Percentiles rank a stretch among this genome's conserved stretches.
These are phyloP conservation scores for Phytophthora idaei DNA, from an alignment of 352 stramenopile genomes.

Conservation along the genomic window DNA sequence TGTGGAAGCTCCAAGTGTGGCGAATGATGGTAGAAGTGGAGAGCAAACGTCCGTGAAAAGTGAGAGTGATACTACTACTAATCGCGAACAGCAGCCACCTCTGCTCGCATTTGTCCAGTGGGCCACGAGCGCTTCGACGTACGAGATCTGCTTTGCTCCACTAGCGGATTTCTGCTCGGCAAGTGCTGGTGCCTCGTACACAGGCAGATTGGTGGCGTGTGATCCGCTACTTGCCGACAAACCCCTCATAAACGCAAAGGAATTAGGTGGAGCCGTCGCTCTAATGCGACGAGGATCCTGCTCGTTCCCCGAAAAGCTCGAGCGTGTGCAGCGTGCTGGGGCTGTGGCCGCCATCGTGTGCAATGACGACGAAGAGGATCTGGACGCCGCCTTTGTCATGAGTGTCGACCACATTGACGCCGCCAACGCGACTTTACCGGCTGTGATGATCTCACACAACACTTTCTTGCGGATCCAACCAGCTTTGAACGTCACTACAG, in stretches of 20 bases:
- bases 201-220: constrained; percentile 47
- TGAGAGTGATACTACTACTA: neutral
- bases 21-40: neutral
- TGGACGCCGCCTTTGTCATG: constrained; percentile 72
- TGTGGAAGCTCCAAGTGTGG: neutral
- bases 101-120: constrained; percentile 79
- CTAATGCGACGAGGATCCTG: constrained; percentile 66
- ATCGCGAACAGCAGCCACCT: constrained; percentile 23
- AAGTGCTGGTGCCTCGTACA: constrained; percentile 45
- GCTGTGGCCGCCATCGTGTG: constrained; percentile 69
- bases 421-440: constrained; percentile 69
- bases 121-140: constrained; percentile 47
- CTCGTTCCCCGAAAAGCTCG: constrained; percentile 73
- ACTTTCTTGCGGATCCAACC: constrained; percentile 45
- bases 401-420: constrained; percentile 70
- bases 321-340: constrained; percentile 60
- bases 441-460: constrained; percentile 67
- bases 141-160: constrained; percentile 60
- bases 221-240: constrained; percentile 57
- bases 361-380: constrained; percentile 60
- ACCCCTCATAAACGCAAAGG: constrained; percentile 39
- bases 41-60: neutral
- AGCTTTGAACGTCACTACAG: constrained; percentile 16
- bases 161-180: constrained; percentile 67
- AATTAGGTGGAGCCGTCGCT: constrained; percentile 46